Evolutionary conservation across 2,329 filamentous ascomycete species (phyloP).

Genomic region (Raffaelea ambrosiae): DNA sequence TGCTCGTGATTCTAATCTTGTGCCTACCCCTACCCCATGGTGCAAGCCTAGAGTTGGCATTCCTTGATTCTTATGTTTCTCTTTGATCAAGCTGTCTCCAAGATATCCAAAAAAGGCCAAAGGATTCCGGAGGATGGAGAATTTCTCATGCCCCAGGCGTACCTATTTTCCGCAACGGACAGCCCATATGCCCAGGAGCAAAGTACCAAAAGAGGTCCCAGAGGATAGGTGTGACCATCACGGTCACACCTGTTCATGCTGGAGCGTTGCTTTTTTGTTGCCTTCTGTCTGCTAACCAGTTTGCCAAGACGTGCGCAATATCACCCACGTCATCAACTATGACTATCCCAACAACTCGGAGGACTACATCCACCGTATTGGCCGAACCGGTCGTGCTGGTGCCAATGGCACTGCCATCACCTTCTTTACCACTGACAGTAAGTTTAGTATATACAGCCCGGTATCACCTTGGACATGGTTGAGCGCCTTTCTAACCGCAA

Average conservation of each 20-base stretch:
- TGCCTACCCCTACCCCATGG: conserved; percentile 51
- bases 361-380: conserved; percentile 96
- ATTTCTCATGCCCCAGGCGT: conserved; percentile 41
- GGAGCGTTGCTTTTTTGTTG: conserved; percentile 51
- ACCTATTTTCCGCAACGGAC: conserved; percentile 46
- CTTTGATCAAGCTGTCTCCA: conserved; percentile 57
- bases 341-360: conserved; percentile 99
- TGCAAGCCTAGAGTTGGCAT: conserved; percentile 74
- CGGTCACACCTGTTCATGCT: conserved; percentile 40
- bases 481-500: background rate
- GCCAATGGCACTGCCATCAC: conserved; percentile 94
- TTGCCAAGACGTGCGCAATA: conserved; percentile 96
- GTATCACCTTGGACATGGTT: no score
- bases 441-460: no score
- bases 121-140: conserved; percentile 47
- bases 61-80: conserved; percentile 54
- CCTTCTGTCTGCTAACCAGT: conserved; percentile 66
- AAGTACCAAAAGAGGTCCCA: conserved; percentile 36
- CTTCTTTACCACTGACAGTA: conserved; percentile 98
- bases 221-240: conserved; percentile 37
- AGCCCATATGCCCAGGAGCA: conserved; percentile 50
- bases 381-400: conserved; percentile 92
- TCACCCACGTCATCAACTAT: conserved; percentile 99
- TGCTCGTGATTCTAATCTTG: conserved; percentile 70
- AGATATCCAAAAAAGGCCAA: conserved; percentile 43